Evolutionary conservation across 352 stramenopile genomes (phyloP), one percentile per base, ranked within the genome.

Genomic region (Pseudoperonospora humuli): DNA sequence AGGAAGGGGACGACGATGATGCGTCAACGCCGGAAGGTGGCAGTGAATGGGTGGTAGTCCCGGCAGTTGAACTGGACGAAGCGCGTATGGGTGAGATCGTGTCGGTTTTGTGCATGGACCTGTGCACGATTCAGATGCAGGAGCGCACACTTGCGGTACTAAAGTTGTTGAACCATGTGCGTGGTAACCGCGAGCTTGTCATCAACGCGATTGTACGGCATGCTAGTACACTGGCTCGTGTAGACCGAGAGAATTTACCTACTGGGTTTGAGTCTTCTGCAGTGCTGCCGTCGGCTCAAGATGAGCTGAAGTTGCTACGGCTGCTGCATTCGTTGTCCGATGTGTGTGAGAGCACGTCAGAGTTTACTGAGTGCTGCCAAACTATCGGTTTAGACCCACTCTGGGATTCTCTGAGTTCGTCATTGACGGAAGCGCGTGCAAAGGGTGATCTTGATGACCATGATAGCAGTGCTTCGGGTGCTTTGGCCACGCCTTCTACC

Each of bases 231-330:
- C 42, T 94, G 13, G 62, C 79, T 6, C 51, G 43, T 21, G 52
- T 64, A 20, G 61, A 70, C 9, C 58, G 43, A 47, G 9, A 19
- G 4, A 56, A 44, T 24, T 19, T 39, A 14, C 27, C 38, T 57
- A 60, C 27, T n/a, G 39, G 28, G 18, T 87, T 83, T 36, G 79
- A 87, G 39, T 75, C 77, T 0, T 88, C 83, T 14, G 80, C 81
- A 9, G 83, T 93, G n/a, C 59, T 91, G 25, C 70, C 61, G 9
- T 84, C 67, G 1, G 74, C 75, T 8, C 84, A 88, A 40, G 67
- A 95, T 55, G 95, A 99, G 54, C 61, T 97, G 13, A 98, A 97
- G 49, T 61, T 99, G 26, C 71, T 99, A 14, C 84, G 95, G 13
- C 70, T 98, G 15, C 62, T 99, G 23, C 95, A 98, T 61, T 97